Evolutionary conservation across 257 asterid genomes (phyloP), one percentile per base, ranked within the genome.

Genomic region (Henckelia pumila): DNA sequence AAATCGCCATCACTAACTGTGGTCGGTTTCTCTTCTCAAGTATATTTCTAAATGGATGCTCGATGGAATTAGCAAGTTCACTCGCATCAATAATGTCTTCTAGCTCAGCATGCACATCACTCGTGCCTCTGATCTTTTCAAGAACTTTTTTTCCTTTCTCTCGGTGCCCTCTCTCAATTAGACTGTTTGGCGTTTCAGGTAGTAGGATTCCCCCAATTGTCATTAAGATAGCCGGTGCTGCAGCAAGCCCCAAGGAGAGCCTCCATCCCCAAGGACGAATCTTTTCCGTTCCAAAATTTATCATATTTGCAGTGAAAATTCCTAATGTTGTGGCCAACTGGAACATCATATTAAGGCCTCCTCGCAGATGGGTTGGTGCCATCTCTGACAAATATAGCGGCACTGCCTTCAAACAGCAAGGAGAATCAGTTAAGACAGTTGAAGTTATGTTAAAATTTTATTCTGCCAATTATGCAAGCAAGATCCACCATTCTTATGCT

Each of bases 321-420:
- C 96, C 96, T 0, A 86, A 83, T 0, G 96, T 86, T 13, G 96
- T 91, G 47, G 96, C 96, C 68, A 91, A 66, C 58, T 91, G 97
- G 78, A 91, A 91, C 92, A 88, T 73, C 96, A 88, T 86, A 59
- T 91, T 91, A 25, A 91, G 69, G 26, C 81, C 94, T 28, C 97
- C 97, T 74, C 97, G 67, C 7, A 91, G 79, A 67, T 91, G 92
- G 53, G 96, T 79, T n/a, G 97, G 96, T 14, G 97, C 97, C 96
- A 91, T 88, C 77, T 91, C 97, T 19, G 96, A 91, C 59, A 91
- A 64, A 32, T 88, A 91, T 8, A 91, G 35, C 1, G 97, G 97
- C 14, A 91, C 95, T 70, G 97, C 97, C 97, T 90, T 76, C 74
- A 63, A 47, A 53, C 22, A 20, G 63, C 56, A 49, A n/a, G 71